Evolutionary conservation across 208 protist genomes (phyloP).

Genomic region (Trypanosoma avium): DNA sequence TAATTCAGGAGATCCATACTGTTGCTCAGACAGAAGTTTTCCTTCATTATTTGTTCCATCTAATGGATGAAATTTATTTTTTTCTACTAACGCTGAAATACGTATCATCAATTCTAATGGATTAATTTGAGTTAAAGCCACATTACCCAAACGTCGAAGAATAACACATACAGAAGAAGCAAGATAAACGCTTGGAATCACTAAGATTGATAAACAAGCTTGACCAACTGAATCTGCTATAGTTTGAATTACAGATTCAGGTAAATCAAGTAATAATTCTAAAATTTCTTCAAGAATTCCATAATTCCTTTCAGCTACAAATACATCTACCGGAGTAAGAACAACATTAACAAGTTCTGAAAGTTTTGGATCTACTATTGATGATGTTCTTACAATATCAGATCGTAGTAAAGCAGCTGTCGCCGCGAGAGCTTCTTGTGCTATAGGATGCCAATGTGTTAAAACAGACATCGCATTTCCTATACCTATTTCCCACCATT

Average conservation of each 20-base stretch:
- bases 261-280: slow-evolving; percentile 52
- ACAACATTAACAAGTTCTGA: slow-evolving; percentile 19
- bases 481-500: slow-evolving; percentile 55
- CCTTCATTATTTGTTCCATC: slow-evolving; percentile 42
- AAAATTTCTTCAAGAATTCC: slow-evolving; percentile 43
- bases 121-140: slow-evolving; percentile 32
- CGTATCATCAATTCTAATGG: slow-evolving; percentile 36
- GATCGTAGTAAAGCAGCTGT: slow-evolving; percentile 38
- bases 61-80: slow-evolving; percentile 64
- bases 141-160: slow-evolving; percentile 43
- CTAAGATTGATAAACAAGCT: slow-evolving; percentile 39
- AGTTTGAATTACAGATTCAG: slow-evolving; percentile 26
- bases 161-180: slow-evolving; percentile 41
- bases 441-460: slow-evolving; percentile 53
- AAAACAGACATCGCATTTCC: slow-evolving; percentile 52
- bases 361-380: slow-evolving; percentile 8
- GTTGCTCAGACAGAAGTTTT: slow-evolving; percentile 47
- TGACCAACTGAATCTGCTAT: slow-evolving; percentile 26
- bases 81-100: slow-evolving; percentile 44
- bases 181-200: slow-evolving; percentile 70
- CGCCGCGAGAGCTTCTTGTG: slow-evolving; percentile 36
- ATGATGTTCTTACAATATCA: slow-evolving; percentile 16
- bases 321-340: slow-evolving; percentile 27
- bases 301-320: slow-evolving; percentile 33
- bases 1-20: slow-evolving; percentile 52